phyloP scores from a whole-genome alignment of 2,329 filamentous ascomycete genomes.

The Fusarium chuoi region DNA sequence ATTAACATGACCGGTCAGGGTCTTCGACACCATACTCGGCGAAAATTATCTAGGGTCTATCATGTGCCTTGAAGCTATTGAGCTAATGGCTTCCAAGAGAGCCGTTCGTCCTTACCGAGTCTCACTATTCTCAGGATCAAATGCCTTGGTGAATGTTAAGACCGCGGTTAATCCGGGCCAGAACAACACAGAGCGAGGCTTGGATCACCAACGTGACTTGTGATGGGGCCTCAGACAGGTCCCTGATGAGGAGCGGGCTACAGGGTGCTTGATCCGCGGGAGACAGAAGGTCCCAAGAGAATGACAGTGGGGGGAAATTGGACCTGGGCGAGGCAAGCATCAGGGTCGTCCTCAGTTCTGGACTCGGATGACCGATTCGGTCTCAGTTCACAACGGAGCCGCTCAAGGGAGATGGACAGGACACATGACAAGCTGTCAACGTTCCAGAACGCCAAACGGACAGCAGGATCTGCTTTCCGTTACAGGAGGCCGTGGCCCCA shows the following conservation, averaged over 20 bases:
- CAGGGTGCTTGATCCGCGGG: slow-evolving; percentile 41
- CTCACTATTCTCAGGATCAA: slow-evolving; percentile 12
- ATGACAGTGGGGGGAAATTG: slow-evolving; percentile 24
- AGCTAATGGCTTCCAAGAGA: slow-evolving; percentile 16
- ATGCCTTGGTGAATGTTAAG: slow-evolving; percentile 24
- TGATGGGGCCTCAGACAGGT: slow-evolving; percentile 40
- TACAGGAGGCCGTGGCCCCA: slow-evolving; percentile 9
- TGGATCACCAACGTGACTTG: slow-evolving; percentile 39
- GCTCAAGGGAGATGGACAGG: slow-evolving; percentile 20
- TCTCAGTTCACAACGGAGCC: slow-evolving; percentile 34
- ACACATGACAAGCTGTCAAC: slow-evolving; percentile 36
- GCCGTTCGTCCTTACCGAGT: slow-evolving; percentile 25
- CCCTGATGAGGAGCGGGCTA: slow-evolving; percentile 39
- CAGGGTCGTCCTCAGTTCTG: slow-evolving; percentile 31
- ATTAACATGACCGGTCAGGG: not conserved
- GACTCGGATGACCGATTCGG: slow-evolving; percentile 32
- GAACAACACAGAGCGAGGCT: slow-evolving; percentile 39
- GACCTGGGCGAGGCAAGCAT: slow-evolving; percentile 9
- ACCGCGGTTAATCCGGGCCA: slow-evolving; percentile 38
- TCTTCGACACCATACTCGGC: slow-evolving; percentile 16
- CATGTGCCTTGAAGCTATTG: slow-evolving; percentile 28
- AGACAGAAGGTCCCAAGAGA: slow-evolving; percentile 28
- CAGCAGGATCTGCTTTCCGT: slow-evolving; percentile 8
- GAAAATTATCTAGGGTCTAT: slow-evolving; percentile 25
- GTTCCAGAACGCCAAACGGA: slow-evolving; percentile 41